These are phyloP conservation scores for Ilyonectria destructans DNA, from an alignment of 2,329 filamentous ascomycete genomes.

Conservation along the genomic window DNA sequence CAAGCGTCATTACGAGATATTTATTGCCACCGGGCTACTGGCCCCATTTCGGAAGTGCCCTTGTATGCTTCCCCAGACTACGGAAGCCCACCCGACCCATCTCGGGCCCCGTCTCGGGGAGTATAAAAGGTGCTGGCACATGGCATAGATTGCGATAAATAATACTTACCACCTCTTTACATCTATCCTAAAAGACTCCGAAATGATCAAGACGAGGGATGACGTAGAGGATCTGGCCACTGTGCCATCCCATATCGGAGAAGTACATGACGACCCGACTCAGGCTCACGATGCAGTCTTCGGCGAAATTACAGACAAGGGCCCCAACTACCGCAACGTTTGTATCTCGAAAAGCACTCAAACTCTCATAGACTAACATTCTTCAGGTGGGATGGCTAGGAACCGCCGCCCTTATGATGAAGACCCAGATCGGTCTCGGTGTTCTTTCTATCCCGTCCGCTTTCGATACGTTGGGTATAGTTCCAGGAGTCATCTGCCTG, in stretches of 20 bases:
- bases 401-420: slow-evolving; percentile 61
- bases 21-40: too few species aligned
- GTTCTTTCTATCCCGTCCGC: slow-evolving; percentile 63
- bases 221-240: neutral
- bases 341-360: neutral
- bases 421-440: slow-evolving; percentile 61
- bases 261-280: neutral
- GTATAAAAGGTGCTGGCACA: too few species aligned
- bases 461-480: slow-evolving; percentile 61
- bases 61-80: too few species aligned
- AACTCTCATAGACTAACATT: neutral
- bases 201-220: neutral
- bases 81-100: too few species aligned
- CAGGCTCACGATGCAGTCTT: slow-evolving; percentile 45
- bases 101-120: too few species aligned
- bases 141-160: neutral
- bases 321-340: slow-evolving; percentile 49
- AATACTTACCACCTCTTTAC: neutral
- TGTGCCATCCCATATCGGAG: neutral
- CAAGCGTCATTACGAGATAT: too few species aligned
- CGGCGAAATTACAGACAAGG: slow-evolving; percentile 43
- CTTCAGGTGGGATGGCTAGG: slow-evolving; percentile 59
- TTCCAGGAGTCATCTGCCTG: slow-evolving; percentile 62
- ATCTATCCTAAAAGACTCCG: neutral
- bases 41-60: too few species aligned